Evolutionary conservation across 164 flowering plant species (phyloP).

Genomic region (Nymphaea colorata): DNA sequence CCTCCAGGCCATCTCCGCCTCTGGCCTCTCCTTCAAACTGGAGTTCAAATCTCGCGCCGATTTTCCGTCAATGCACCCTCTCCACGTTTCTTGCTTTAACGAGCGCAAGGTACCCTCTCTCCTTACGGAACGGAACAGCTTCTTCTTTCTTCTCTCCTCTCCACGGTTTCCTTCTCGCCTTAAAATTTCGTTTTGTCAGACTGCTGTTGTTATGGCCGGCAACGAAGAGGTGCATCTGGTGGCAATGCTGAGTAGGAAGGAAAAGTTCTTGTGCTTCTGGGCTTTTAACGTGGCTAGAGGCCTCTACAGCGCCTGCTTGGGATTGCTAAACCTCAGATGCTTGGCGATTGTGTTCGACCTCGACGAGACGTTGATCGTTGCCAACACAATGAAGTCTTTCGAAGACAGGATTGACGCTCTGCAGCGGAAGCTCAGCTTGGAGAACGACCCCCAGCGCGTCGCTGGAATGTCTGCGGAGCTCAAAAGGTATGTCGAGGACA

Average conservation of each 20-base stretch:
- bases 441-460: conserved; percentile 44
- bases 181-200: conserved; percentile 25
- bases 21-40: conserved; percentile 70
- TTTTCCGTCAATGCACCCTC: conserved; percentile 40
- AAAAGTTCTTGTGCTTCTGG: conserved; percentile 85
- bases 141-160: not conserved
- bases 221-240: conserved; percentile 83
- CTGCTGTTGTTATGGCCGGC: conserved; percentile 74
- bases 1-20: conserved; percentile 67
- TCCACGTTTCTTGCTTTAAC: conserved; percentile 55
- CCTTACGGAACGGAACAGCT: not conserved
- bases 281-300: conserved; percentile 54
- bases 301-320: conserved; percentile 50
- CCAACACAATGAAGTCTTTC: conserved; percentile 92
- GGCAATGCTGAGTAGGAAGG: conserved; percentile 84
- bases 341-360: conserved; percentile 90
- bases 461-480: conserved; percentile 75
- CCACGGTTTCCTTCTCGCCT: not conserved
- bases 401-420: conserved; percentile 82
- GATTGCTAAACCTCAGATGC: conserved; percentile 76
- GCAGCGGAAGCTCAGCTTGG: conserved; percentile 49
- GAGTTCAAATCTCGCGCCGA: conserved; percentile 36
- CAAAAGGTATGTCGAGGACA: conserved; percentile 71
- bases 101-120: conserved; percentile 48
- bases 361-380: conserved; percentile 95